Evolutionary conservation across 345 rosid genomes (phyloP), one percentile per base, ranked within the genome.

Genomic region (Aurinia saxatilis): DNA sequence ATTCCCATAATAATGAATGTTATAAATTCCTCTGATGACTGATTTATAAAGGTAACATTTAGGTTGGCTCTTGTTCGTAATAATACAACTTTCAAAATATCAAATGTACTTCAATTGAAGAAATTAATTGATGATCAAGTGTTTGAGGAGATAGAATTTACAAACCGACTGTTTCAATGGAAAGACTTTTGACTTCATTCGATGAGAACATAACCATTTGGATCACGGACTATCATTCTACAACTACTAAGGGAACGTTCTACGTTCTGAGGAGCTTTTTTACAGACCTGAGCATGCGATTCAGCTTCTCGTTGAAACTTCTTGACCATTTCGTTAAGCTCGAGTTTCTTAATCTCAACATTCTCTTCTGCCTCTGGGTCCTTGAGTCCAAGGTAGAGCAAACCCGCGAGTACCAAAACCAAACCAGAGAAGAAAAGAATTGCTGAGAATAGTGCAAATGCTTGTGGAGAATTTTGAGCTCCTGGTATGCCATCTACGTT

Each of bases 401-500:
- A 68, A 5, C 77, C 86, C 0, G 72, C 75, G 0, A 50, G 72
- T 3, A 82, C 81, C 31, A 82, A 56, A 9, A 66, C 72, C 15
- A 66, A 44, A 46, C 86, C 91, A 2, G 80, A 21, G 21, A 73
- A 61, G 56, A 79, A 33, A 2, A 85, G 78, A 55, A 81, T 42
- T 21, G 40, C 58, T 8, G 86, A 64, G 76, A 82, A 82, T 16
- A 79, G 7, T 1, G 46, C 65, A 65, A 85, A 85, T 10, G 82
- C 88, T 52, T 71, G 72, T 2, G 88, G 80, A 36, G 69, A 65
- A 23, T 57, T 53, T 29, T 45, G 47, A n/a, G 70, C 44, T 75
- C 88, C 84, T 10, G 86, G 91, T 7, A 85, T 85, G 30, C 91
- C 88, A 53, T 81, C 86, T 47, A 85, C 80, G 60, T 85, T 81